Evolutionary conservation across 192 early-diverging fungal genomes (phyloP).

Genomic region (Backusella luteola): DNA sequence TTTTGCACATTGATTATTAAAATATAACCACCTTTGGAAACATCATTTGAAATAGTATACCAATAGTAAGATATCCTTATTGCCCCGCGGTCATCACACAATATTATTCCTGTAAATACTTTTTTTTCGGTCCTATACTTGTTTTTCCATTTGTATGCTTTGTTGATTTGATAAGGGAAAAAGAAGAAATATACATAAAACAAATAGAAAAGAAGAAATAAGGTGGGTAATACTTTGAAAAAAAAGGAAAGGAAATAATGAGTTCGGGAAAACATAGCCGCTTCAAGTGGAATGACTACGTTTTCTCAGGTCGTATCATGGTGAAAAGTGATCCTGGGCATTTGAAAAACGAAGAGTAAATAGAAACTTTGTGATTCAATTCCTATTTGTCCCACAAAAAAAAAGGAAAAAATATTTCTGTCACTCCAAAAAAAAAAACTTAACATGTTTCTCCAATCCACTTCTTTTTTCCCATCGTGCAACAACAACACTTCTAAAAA

Average conservation of each 20-base stretch:
- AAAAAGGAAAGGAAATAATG: background rate
- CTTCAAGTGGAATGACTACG: background rate
- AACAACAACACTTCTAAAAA: background rate
- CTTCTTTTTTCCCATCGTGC: constrained; percentile 2
- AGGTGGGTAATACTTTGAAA: background rate
- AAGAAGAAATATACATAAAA: background rate
- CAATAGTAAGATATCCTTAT: background rate
- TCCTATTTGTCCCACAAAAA: constrained; percentile 3
- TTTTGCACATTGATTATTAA: background rate
- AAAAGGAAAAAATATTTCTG: background rate
- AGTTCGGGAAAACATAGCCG: background rate
- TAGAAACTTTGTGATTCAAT: background rate
- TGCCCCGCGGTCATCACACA: background rate
- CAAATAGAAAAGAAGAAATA: background rate
- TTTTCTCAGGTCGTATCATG: background rate
- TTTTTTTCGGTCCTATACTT: background rate
- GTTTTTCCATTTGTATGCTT: background rate
- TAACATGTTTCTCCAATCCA: background rate
- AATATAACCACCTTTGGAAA: constrained; percentile 4
- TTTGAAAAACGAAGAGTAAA: background rate
- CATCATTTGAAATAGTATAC: background rate
- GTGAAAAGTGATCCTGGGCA: background rate
- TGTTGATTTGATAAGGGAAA: background rate
- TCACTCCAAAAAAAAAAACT: background rate
- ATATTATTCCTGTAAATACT: background rate